Evolutionary conservation across 148 eudicot species (phyloP), one percentile per base, ranked within the genome.

Genomic region (Chenopodium quinoa): DNA sequence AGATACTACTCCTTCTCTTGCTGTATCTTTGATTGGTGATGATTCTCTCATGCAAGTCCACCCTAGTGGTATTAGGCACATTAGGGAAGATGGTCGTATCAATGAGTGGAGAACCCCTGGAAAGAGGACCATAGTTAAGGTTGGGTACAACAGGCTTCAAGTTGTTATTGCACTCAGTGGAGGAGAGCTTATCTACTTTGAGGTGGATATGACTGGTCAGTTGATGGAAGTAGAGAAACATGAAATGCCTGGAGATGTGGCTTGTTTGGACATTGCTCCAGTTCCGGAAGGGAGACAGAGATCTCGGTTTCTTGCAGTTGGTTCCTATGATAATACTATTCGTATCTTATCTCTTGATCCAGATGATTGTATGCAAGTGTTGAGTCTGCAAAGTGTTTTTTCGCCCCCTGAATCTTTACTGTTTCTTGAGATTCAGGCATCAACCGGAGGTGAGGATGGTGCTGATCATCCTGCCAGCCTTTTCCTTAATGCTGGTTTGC

Each of bases 41-140:
- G 99, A 94, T 81, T 96, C 99, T 46, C 91, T 96, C 71, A 94
- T 96, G 97, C 99, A 96, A 82, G 99, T 96, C 50, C 98, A 93
- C 83, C 98, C 98, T 4, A 92, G 95, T 86, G 99, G 99, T 65
- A 96, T 96, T 79, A 89, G 99, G 86, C 99, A 96, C 80, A 96
- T 96, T 37, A 94, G 99, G 89, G 99, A 96, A 92, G 98, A 96
- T 84, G 95, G 99, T 23, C 95, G 98, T 87, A 80, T 92, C 22
- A 92, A 94, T 81, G 99, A 96, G 87, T 96, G 98, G 99, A 94
- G 95, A 85, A 96, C 99, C 76, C 99, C 99, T 50, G 99, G 99
- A 63, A 96, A 96, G 89, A 92, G 98, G 85, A 94, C 97, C 0
- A 94, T 94, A 83, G 99, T 92, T 23, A 96, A 91, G 91, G 99